Evolutionary conservation across 192 early-diverging fungal species (phyloP).

Genomic region (Martensiomyces pterosporus): DNA sequence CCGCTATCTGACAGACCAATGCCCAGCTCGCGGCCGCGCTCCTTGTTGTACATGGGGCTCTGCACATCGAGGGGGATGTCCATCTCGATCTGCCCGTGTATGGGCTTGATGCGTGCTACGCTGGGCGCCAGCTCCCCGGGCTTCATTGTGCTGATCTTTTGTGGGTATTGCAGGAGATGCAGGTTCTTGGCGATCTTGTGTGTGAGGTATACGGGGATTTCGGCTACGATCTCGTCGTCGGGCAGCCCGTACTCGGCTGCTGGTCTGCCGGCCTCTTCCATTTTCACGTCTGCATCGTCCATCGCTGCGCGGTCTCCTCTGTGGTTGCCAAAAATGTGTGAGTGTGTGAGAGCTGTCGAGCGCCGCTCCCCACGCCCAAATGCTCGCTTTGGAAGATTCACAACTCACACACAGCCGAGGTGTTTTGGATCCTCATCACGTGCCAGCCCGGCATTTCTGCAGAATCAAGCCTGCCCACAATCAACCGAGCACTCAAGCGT

Average conservation of each 20-base stretch:
- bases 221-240: conserved; percentile 65
- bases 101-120: conserved; percentile 76
- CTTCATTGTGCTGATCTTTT: conserved; percentile 42
- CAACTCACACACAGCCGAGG: too few species aligned
- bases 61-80: conserved; percentile 77
- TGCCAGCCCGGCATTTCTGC: too few species aligned
- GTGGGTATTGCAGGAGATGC: conserved; percentile 82
- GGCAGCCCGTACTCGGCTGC: conserved; percentile 41
- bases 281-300: conserved; percentile 1
- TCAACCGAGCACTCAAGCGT: too few species aligned
- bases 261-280: conserved; percentile 6
- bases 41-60: conserved; percentile 68
- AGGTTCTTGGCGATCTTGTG: conserved; percentile 64
- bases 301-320: not conserved
- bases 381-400: too few species aligned
- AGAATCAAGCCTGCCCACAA: too few species aligned
- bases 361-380: too few species aligned
- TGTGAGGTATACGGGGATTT: conserved; percentile 79
- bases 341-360: too few species aligned
- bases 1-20: conserved; percentile 70
- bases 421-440: too few species aligned
- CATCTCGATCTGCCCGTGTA: conserved; percentile 76
- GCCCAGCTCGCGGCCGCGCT: conserved; percentile 74
- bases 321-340: too few species aligned
- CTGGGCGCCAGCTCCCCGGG: conserved; percentile 50